Percentiles rank a stretch among this genome's conserved stretches.
Conservation (phyloP, 2,329 filamentous ascomycete species). For the Cladophialophora carrionii region DNA sequence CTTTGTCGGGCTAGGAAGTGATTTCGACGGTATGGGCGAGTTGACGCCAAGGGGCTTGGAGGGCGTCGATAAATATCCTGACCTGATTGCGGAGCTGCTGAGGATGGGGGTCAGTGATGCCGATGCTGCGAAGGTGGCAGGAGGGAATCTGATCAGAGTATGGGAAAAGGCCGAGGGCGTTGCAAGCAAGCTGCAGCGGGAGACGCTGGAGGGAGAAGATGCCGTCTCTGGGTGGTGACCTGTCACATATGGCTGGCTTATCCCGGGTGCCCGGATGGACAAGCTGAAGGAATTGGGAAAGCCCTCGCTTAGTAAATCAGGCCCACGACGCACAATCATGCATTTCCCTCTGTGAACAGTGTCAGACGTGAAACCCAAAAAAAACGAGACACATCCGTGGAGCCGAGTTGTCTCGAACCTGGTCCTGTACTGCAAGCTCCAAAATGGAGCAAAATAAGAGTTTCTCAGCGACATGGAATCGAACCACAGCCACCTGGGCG, state of each 20-base stretch:
- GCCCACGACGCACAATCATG: not conserved
- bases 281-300: not conserved
- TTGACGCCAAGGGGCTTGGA: slow-evolving; percentile 72
- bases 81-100: slow-evolving; percentile 74
- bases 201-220: slow-evolving; percentile 55
- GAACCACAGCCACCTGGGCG: slow-evolving; percentile 23
- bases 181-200: slow-evolving; percentile 65
- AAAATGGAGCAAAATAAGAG: not conserved
- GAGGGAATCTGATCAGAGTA: slow-evolving; percentile 79
- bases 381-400: slow-evolving; percentile 4
- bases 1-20: slow-evolving; percentile 83
- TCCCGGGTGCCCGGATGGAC: not conserved
- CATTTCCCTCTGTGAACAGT: not conserved
- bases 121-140: slow-evolving; percentile 74
- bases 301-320: slow-evolving; percentile 10
- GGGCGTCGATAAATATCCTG: slow-evolving; percentile 82
- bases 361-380: not conserved
- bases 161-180: slow-evolving; percentile 79
- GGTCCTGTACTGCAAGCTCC: not conserved
- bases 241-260: not conserved
- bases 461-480: slow-evolving; percentile 25
- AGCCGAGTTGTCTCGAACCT: not conserved
- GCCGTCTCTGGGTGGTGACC: slow-evolving; percentile 36
- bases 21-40: slow-evolving; percentile 71
- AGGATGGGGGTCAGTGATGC: slow-evolving; percentile 71